Base-by-base conservation (phyloP, 305 asterid species). In the Plantago lanceolata region DNA sequence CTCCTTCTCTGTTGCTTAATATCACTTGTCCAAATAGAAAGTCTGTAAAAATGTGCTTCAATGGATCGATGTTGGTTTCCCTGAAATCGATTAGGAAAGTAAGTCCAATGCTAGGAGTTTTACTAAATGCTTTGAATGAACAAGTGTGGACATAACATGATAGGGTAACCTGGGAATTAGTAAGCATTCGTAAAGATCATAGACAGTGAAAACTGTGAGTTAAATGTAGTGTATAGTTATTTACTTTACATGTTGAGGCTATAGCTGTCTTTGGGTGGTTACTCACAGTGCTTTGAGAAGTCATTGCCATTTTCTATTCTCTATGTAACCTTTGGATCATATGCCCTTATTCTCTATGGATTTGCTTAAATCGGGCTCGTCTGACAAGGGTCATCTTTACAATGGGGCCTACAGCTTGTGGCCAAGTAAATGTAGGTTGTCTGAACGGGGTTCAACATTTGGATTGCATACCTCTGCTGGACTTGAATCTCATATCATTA, bases 341-440 rank as follows among this genome's bases (percentile, higher is more conserved):
- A 71, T 16, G 59, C 55, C 71, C 95, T 88, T 67, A 90, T 90
- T 67, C 78, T 79, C 85, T 17, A 69, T 66, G 73, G 92, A 81
- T 73, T 53, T 80, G 75, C 72, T 72, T 20, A 91, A 81, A 54
- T 67, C 77, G 31, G 75, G 74, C 73, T 69, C 86, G 53, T 74
- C 86, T 33, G 86, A 88, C 66, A 81, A 73, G 57, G 76, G 81
- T 43, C 81, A 83, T 48, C 70, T 71, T 62, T 73, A 78, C 72
- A 79, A 65, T 68, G 96, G 95, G 57, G 81, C 87, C 67, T 90
- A 83, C 72, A 85, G 91, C 63, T 77, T 87, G 85, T 93, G 99
- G 99, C 99, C 99, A 4, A 84, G 94, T 83, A 93, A 93, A 78
- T 91, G 97, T 43, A 80, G 99, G 82, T 75, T 89, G 89, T 93